A percentile compares a stretch with the other conserved stretches of the same genome.
These are phyloP conservation scores for Aphanomyces astaci DNA, from an alignment of 352 stramenopile genomes.

Conservation along the genomic window DNA sequence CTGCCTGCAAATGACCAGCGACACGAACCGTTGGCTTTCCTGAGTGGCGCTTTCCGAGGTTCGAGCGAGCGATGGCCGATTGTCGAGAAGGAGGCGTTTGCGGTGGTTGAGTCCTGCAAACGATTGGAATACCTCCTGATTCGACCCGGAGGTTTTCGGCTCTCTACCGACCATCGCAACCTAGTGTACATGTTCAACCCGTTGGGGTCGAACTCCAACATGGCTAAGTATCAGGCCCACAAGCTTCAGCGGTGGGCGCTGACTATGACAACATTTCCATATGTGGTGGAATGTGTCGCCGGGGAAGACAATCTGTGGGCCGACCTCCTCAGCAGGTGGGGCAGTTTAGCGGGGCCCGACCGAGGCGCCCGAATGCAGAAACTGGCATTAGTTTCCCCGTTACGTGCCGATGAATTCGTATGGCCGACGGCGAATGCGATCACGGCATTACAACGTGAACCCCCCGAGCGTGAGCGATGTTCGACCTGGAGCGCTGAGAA, in stretches of 20 bases:
- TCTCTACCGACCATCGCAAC: constrained; percentile 30
- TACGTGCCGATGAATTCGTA: no score
- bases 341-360: no score
- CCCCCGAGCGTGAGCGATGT: no score
- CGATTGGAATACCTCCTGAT: constrained; percentile 25
- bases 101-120: constrained; percentile 28
- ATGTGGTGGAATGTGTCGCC: constrained; percentile 28
- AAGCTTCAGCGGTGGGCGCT: constrained; percentile 30
- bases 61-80: constrained; percentile 22
- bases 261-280: constrained; percentile 25
- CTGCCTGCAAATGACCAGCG: no score
- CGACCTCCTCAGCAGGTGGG: no score
- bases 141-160: constrained; percentile 17
- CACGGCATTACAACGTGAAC: no score
- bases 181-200: constrained; percentile 30
- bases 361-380: no score
- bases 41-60: constrained; percentile 25
- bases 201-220: no score
- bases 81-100: constrained; percentile 29
- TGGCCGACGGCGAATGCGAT: no score
- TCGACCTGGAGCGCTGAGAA: no score
- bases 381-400: no score
- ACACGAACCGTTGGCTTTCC: constrained; percentile 26
- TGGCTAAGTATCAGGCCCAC: constrained; percentile 26
- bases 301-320: no score